Conservation (phyloP, 1,284 basidiomycete species). For the Ustilago curta region DNA sequence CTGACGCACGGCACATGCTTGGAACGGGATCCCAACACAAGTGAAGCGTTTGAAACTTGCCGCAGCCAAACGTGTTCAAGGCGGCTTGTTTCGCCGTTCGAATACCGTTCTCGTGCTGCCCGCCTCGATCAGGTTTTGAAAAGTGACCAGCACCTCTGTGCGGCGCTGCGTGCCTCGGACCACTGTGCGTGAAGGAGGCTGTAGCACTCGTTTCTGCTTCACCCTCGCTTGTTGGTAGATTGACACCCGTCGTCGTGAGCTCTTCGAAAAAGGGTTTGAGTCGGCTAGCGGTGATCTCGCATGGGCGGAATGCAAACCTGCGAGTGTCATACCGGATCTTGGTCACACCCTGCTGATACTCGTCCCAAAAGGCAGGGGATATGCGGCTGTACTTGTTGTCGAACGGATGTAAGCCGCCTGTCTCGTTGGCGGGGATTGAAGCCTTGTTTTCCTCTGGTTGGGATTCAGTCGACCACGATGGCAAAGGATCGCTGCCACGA, state of each 20-base stretch:
- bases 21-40: conserved; percentile 42
- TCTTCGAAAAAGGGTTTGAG: conserved; percentile 52
- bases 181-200: conserved; percentile 19
- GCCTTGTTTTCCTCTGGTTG: not conserved
- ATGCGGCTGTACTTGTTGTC: conserved; percentile 25
- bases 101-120: not conserved
- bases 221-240: not conserved
- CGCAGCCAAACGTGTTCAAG: conserved; percentile 17
- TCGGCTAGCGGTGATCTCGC: conserved; percentile 54
- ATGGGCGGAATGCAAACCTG: conserved; percentile 58
- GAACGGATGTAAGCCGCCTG: not conserved
- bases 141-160: conserved; percentile 28
- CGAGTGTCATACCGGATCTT: conserved; percentile 59
- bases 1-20: no score
- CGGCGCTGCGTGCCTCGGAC: conserved; percentile 36
- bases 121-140: not conserved
- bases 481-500: conserved; percentile 2
- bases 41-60: conserved; percentile 18
- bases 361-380: conserved; percentile 1
- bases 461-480: not conserved
- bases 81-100: conserved; percentile 17
- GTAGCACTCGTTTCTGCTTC: not conserved
- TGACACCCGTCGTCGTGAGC: conserved; percentile 14
- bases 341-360: conserved; percentile 29
- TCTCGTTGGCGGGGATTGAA: not conserved